Evolutionary conservation across 2,329 filamentous ascomycete genomes (phyloP), one percentile per base, ranked within the genome.

Genomic region (Sphaceloma murrayae): DNA sequence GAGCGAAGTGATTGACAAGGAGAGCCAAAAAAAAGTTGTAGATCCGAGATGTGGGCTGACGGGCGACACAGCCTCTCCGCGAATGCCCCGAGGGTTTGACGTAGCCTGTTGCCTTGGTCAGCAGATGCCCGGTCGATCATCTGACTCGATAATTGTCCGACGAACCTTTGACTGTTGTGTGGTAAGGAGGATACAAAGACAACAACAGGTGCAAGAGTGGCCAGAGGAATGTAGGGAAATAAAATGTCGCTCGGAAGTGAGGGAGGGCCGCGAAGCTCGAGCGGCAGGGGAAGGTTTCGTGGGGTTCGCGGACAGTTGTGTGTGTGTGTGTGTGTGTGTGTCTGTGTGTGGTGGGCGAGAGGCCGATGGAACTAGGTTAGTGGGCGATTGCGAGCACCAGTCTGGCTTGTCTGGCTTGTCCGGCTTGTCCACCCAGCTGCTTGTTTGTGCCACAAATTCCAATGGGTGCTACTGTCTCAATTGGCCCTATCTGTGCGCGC

Each of bases 221-320:
- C 8, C 16, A 8, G 24, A 40, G 36, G 36, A 40, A 40, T 40
- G 36, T 18, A 26, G 16, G 30, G 22, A 40, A 27, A 27, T 27
- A 27, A 40, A 40, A 40, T 40, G 36, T 40, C 36, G 22, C 36
- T 30, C 36, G 36, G 42, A 36, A 11, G 24, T 34, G 42, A 34
- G 29, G 42, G 30, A 34, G 22, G 31, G 30, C 42, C 24, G 42
- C 19, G 5, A 27, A 45, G 42, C 40, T 43, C 32, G 40, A 43
- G 42, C 42, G 42, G 42, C 42, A 45, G 42, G 42, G 42, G 42
- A 45, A 45, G 42, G 32, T 45, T 45, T 45, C 31, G 42, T 45
- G 42, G 42, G 42, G 42, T 45, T 24, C 29, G 42, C 19, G 19
- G 36, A 29, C 22, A 22, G 26, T 40, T 40, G 36, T 40, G 36